phyloP scores from a whole-genome alignment of 179 eudicot genomes.

The Beta corolliflora region DNA sequence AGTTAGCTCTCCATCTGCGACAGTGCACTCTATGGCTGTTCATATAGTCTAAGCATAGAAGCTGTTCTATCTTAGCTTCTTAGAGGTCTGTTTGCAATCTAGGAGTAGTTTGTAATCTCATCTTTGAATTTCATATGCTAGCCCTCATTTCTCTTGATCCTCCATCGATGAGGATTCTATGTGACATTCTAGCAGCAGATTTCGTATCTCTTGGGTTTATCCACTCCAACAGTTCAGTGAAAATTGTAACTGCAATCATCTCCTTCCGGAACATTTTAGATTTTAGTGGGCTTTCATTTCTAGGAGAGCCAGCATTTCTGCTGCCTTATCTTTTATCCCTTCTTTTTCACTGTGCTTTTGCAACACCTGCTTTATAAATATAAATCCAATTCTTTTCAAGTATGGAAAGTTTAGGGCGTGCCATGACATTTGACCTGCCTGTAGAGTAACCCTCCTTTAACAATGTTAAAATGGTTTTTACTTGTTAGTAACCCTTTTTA shows the following conservation, averaged over 20 bases:
- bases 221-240: neutral
- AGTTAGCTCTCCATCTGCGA: neutral
- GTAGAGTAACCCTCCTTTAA: no score
- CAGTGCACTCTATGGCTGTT: neutral
- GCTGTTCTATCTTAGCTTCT: neutral
- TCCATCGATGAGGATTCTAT: neutral
- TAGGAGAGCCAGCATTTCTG: neutral
- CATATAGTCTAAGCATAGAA: conserved; percentile 4
- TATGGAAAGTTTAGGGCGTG: no score
- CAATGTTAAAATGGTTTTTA: no score
- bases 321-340: neutral
- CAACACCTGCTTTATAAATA: no score
- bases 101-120: neutral
- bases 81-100: neutral
- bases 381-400: no score
- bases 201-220: neutral
- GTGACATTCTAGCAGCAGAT: neutral
- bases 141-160: conserved; percentile 7
- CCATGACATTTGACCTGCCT: no score
- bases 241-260: neutral
- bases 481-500: no score
- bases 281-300: neutral
- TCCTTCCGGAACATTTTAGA: conserved; percentile 5
- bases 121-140: neutral
- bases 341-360: neutral